Percentiles rank a stretch among this genome's conserved stretches.
phyloP scores from a whole-genome alignment of 129 eudicot genomes.

The Escallonia rubra region DNA sequence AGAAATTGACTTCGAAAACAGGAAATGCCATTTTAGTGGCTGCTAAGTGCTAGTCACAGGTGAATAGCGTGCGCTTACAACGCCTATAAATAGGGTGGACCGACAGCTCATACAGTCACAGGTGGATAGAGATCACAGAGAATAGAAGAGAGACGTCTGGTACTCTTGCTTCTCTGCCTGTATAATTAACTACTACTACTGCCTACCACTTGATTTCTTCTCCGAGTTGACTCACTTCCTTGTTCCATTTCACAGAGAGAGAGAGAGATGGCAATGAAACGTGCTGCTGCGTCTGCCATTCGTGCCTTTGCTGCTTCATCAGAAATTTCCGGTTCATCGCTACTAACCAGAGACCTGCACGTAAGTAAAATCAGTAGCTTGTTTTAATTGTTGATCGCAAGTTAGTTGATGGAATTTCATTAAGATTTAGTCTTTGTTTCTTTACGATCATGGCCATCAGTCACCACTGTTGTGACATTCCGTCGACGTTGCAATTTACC shows the following conservation, averaged over 20 bases:
- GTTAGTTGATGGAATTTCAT: neutral
- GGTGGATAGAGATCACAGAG: conserved; percentile 7
- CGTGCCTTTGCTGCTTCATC: conserved; percentile 42
- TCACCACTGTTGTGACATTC: too few relatives aligned
- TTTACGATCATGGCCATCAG: too few relatives aligned
- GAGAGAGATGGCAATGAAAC: conserved; percentile 59
- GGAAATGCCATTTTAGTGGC: too few relatives aligned
- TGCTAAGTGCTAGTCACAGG: too few relatives aligned
- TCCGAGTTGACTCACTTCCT: too few relatives aligned
- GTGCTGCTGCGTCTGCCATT: conserved; percentile 57
- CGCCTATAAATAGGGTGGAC: neutral
- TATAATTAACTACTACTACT: too few relatives aligned
- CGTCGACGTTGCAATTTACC: too few relatives aligned
- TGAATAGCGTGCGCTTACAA: too few relatives aligned
- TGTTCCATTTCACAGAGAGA: neutral
- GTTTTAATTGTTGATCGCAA: conserved; percentile 1
- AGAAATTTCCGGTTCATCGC: conserved; percentile 28
- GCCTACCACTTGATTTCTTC: too few relatives aligned
- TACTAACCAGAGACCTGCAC: conserved; percentile 51
- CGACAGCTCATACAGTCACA: neutral
- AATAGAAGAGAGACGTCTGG: conserved; percentile 7
- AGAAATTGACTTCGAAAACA: too few relatives aligned
- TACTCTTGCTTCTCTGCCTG: neutral
- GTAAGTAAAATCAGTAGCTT: conserved; percentile 22
- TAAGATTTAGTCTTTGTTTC: neutral